Conservation (phyloP, 495 filamentous ascomycete species). For the Tuber melanosporum region DNA sequence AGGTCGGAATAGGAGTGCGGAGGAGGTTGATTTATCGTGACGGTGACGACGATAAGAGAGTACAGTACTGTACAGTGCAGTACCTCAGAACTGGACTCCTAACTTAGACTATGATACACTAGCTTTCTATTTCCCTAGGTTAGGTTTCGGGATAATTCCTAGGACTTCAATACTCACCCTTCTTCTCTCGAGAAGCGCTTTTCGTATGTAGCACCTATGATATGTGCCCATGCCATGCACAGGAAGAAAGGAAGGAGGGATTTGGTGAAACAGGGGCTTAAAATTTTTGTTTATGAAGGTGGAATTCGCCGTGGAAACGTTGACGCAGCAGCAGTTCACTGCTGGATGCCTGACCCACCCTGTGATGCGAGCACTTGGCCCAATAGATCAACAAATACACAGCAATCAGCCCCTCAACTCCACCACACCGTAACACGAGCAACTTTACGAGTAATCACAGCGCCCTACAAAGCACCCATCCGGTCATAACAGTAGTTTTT, state of each 20-base stretch:
- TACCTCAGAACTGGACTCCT: neutral
- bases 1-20: neutral
- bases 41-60: neutral
- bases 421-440: neutral
- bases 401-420: neutral
- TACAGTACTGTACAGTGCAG: too few relatives aligned
- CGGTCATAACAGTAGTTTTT: too few relatives aligned
- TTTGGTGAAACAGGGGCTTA: neutral
- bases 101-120: neutral
- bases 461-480: neutral
- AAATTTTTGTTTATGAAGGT: neutral
- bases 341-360: neutral
- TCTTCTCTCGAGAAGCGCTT: neutral
- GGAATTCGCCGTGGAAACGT: neutral
- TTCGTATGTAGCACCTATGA: neutral
- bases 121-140: neutral
- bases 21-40: neutral
- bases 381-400: neutral
- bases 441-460: neutral
- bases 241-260: neutral
- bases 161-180: neutral
- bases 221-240: neutral
- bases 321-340: neutral
- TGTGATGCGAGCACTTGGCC: neutral
- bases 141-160: neutral